These are phyloP conservation scores for Harringtonia aguacate DNA, from an alignment of 2,329 filamentous ascomycete genomes.

Conservation along the genomic window DNA sequence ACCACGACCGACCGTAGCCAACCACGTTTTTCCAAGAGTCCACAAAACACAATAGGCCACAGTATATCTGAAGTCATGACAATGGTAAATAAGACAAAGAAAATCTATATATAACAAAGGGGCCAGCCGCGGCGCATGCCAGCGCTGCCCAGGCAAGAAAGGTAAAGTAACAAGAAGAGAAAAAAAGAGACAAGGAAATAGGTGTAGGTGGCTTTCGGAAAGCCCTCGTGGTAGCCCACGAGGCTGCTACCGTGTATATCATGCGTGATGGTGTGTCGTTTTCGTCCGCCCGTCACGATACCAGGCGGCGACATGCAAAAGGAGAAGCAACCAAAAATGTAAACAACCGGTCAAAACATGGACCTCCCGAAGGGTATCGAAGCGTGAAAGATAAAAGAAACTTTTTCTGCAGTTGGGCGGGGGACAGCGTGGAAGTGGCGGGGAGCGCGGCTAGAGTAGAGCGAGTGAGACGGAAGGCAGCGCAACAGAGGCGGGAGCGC, in stretches of 20 bases:
- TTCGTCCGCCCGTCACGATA: neutral
- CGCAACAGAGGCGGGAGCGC: neutral
- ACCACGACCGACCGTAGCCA: neutral
- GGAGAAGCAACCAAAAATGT: constrained; percentile 1
- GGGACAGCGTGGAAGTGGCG: constrained; percentile 8
- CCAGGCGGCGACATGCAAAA: constrained; percentile 2
- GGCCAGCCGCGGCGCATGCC: neutral
- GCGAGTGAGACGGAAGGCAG: constrained; percentile 5
- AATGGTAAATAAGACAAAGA: constrained; percentile 6
- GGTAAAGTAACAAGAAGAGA: constrained; percentile 5
- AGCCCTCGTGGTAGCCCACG: neutral
- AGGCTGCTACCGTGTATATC: constrained; percentile 5
- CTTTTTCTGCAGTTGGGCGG: neutral
- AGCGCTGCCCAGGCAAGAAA: constrained; percentile 2
- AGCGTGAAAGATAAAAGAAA: constrained; percentile 19
- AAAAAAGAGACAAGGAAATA: constrained; percentile 5
- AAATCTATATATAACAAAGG: constrained; percentile 9
- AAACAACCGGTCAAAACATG: constrained; percentile 17
- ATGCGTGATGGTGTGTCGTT: constrained; percentile 7
- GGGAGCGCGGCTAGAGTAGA: too few species aligned
- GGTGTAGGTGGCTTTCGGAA: constrained; percentile 4
- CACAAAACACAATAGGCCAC: neutral
- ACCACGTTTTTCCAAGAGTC: neutral
- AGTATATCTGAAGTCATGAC: neutral
- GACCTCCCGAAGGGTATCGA: constrained; percentile 34